A percentile compares a stretch with the other conserved stretches of the same genome.
These are phyloP conservation scores for Aspergillus brasiliensis DNA, from an alignment of 2,329 filamentous ascomycete genomes.

Conservation along the genomic window DNA sequence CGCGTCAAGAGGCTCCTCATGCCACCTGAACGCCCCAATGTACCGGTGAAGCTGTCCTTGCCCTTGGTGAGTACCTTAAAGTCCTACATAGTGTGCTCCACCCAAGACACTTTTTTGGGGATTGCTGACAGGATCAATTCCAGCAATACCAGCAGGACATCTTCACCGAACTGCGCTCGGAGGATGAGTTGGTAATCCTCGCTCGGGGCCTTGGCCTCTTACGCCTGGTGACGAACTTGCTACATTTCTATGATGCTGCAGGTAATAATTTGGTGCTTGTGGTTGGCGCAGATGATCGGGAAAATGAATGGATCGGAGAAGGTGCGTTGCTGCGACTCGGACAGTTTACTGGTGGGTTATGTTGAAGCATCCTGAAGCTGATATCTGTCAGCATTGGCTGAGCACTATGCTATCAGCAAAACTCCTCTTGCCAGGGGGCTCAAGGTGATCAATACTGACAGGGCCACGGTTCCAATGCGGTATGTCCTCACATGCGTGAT, in stretches of 20 bases:
- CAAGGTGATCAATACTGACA: slow-evolving; percentile 90
- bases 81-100: background rate
- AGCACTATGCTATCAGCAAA: slow-evolving; percentile 89
- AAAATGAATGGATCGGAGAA: slow-evolving; percentile 97
- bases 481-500: slow-evolving; percentile 25
- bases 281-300: slow-evolving; percentile 84
- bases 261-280: slow-evolving; percentile 91
- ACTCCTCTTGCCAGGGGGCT: slow-evolving; percentile 80
- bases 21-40: slow-evolving; percentile 45
- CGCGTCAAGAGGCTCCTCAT: slow-evolving; percentile 39
- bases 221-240: slow-evolving; percentile 89
- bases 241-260: slow-evolving; percentile 94
- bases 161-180: slow-evolving; percentile 83
- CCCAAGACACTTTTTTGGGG: background rate
- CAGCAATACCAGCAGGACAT: slow-evolving; percentile 90
- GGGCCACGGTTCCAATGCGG: slow-evolving; percentile 77
- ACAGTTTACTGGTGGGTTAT: background rate
- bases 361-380: slow-evolving; percentile 5
- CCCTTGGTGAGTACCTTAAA: slow-evolving; percentile 52
- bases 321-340: slow-evolving; percentile 32
- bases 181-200: slow-evolving; percentile 92
- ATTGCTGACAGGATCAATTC: slow-evolving; percentile 19
- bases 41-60: slow-evolving; percentile 64
- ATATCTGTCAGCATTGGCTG: slow-evolving; percentile 67
- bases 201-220: slow-evolving; percentile 90